Conservation (phyloP, 2,329 filamentous ascomycete genomes). For the Aspergillus pseudoglaucus region DNA sequence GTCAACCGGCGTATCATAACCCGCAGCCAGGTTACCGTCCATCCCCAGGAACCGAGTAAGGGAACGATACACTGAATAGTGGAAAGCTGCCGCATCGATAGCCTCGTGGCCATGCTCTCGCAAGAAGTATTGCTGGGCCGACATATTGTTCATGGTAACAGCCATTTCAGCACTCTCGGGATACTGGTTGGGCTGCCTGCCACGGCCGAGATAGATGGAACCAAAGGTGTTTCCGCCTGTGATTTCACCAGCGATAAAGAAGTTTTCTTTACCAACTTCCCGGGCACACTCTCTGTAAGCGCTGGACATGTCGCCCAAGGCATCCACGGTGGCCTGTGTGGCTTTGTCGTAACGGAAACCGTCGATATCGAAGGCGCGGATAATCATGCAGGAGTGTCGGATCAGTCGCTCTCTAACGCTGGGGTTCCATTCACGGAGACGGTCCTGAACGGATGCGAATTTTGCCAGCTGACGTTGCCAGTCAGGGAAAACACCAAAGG, state of each 20-base stretch:
- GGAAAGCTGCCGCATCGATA: conserved; percentile 56
- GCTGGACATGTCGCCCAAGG: conserved; percentile 52
- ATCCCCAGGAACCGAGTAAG: conserved; percentile 56
- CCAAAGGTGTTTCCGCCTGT: conserved; percentile 57
- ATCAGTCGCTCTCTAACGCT: conserved; percentile 53
- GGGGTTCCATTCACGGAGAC: conserved; percentile 57
- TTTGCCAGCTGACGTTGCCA: conserved; percentile 60
- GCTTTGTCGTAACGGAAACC: conserved; percentile 63
- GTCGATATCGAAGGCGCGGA: conserved; percentile 58
- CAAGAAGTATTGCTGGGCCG: conserved; percentile 43
- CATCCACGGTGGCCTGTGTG: conserved; percentile 57
- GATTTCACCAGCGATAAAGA: conserved; percentile 59
- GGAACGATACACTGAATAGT: conserved; percentile 59
- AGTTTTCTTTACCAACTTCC: conserved; percentile 55
- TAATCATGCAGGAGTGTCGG: conserved; percentile 58
- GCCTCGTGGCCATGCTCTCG: conserved; percentile 48
- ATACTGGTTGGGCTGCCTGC: conserved; percentile 51
- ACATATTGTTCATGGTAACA: conserved; percentile 42
- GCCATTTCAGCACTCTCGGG: conserved; percentile 44
- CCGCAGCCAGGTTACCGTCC: conserved; percentile 50
- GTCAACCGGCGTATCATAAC: conserved; percentile 49
- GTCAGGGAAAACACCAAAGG: conserved; percentile 57
- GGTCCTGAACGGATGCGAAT: conserved; percentile 62
- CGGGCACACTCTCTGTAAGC: conserved; percentile 53
- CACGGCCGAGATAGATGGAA: conserved; percentile 57